Conservation (phyloP, 345 rosid species). For the Eucalyptus camaldulensis region DNA sequence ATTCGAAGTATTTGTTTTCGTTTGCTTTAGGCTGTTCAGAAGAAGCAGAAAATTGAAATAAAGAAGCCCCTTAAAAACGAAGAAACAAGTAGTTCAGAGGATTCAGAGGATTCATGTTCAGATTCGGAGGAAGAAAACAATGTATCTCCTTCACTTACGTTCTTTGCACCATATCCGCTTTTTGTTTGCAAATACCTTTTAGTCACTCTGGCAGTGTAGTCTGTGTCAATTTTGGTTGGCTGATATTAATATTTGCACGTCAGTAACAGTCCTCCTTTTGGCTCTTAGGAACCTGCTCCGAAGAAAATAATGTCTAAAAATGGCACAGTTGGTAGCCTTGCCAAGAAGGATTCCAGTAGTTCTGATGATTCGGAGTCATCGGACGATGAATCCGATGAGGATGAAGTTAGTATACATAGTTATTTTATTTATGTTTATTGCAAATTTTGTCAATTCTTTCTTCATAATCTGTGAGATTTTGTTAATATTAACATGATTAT, state of each 20-base stretch:
- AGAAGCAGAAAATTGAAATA: background rate
- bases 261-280: background rate
- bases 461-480: background rate
- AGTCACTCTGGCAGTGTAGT: background rate
- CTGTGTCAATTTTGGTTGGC: background rate
- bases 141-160: background rate
- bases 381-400: slow-evolving; percentile 30
- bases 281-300: slow-evolving; percentile 22
- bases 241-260: background rate
- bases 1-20: background rate
- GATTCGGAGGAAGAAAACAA: background rate
- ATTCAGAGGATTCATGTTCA: background rate
- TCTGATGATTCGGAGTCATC: slow-evolving; percentile 27
- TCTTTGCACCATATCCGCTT: background rate
- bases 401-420: background rate
- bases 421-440: background rate
- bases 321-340: slow-evolving; percentile 12
- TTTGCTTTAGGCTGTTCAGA: background rate
- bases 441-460: background rate
- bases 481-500: background rate
- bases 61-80: background rate
- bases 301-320: slow-evolving; percentile 25
- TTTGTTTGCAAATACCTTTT: background rate
- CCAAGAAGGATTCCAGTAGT: slow-evolving; percentile 23
- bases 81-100: background rate